Evolutionary conservation across 148 eudicot genomes (phyloP), one percentile per base, ranked within the genome.

Genomic region (Cornus suecica): DNA sequence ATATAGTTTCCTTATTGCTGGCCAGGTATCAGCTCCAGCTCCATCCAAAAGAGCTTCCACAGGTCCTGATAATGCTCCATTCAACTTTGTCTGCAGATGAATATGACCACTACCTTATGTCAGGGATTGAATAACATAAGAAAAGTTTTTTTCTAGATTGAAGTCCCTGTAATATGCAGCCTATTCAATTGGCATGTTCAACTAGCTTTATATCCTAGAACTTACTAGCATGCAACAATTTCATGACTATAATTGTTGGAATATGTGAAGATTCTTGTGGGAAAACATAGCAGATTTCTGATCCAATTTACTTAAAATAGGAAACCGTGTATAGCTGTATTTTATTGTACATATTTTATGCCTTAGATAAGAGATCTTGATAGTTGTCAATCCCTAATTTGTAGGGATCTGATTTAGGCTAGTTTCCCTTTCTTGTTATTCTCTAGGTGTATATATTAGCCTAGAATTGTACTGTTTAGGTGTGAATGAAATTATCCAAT

Each of bases 1-100:
- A 58, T 91, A 88, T 88, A 95, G 97, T 70, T 83, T 91, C 79
- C 90, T 88, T 77, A 95, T 91, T 73, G 97, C 88, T 29, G 93
- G 97, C 99, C 99, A 95, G 28, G 99, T 92, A 65, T 93, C 97
- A 80, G 91, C 87, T 54, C 88, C 83, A 68, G 97, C 97, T 76
- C 91, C 91, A 80, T 95, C 97, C 83, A 95, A 86, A 75, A 95
- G 91, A 69, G 99, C 97, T 81, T 95, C 99, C 73, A 92, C 92
- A 13, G 99, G 97, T 74, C 87, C 99, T 60, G 86, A 78, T 69
- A 95, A 83, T 74, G 97, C 96, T 23, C 91, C 93, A 9, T 83
- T 89, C 79, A 95, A 74, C 85, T 87, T 92, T 69, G 77, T 85
- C 98, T 94, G 93, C 82, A 80, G 20, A 76, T 25, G 27, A 77